These are phyloP conservation scores for Streptanthus diversifolius DNA, from an alignment of 345 rosid species.

Conservation along the genomic window DNA sequence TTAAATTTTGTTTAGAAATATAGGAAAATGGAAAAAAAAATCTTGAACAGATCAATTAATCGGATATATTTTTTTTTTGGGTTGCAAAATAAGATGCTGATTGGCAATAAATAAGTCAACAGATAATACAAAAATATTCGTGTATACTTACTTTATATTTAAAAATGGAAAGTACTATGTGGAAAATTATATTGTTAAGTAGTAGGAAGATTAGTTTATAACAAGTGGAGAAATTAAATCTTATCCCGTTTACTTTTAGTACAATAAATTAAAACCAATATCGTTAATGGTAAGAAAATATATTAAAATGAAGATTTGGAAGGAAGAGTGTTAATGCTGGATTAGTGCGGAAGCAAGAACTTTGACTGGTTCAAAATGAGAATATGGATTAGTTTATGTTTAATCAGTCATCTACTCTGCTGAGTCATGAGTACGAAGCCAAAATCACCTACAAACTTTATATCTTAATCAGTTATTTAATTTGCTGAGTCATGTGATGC, in stretches of 20 bases:
- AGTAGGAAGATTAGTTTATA: slow-evolving; percentile 3
- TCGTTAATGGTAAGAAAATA: slow-evolving; percentile 1
- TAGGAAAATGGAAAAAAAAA: neutral
- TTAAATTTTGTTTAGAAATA: neutral
- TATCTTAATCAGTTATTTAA: no score
- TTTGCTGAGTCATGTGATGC: no score
- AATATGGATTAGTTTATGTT: neutral
- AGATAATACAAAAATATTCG: slow-evolving; percentile 31
- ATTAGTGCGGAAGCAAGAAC: slow-evolving; percentile 31
- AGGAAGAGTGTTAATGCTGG: slow-evolving; percentile 23
- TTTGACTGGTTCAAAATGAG: slow-evolving; percentile 24
- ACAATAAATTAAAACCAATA: slow-evolving; percentile 16
- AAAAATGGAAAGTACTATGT: slow-evolving; percentile 15
- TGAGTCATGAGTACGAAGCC: neutral
- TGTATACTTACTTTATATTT: slow-evolving; percentile 1
- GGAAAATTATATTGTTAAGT: neutral
- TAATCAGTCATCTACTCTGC: neutral
- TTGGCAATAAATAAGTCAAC: slow-evolving; percentile 13
- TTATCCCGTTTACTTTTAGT: slow-evolving; percentile 34
- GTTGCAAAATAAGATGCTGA: slow-evolving; percentile 13
- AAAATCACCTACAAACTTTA: neutral
- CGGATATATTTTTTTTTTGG: slow-evolving; percentile 5
- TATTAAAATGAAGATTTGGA: slow-evolving; percentile 3
- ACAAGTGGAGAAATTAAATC: slow-evolving; percentile 27
- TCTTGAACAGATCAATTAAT: slow-evolving; percentile 8